Conservation (phyloP, 441 rosid species). For the Melastoma candidum region DNA sequence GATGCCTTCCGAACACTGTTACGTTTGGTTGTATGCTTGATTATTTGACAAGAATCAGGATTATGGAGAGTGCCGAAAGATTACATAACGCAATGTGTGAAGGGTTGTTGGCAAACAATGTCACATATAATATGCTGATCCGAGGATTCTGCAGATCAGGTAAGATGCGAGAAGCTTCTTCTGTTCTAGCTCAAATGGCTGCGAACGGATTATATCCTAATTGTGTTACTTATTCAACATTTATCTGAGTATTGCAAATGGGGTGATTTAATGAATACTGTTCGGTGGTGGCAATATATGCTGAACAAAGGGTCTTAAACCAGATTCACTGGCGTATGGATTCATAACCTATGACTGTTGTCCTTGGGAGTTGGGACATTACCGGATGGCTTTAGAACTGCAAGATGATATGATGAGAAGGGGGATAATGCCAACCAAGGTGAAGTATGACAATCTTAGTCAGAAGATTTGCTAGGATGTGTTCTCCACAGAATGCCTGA, state of each 20-base stretch:
- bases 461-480: conserved; percentile 7
- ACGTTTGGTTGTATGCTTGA: conserved; percentile 79
- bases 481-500: no score
- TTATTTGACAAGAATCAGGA: conserved; percentile 48
- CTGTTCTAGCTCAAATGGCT: conserved; percentile 47
- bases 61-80: conserved; percentile 56
- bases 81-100: conserved; percentile 58
- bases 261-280: conserved; percentile 47
- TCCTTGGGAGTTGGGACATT: conserved; percentile 32
- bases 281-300: conserved; percentile 66
- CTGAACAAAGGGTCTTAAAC: conserved; percentile 44
- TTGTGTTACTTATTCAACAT: conserved; percentile 75
- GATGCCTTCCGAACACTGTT: conserved; percentile 53
- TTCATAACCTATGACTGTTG: conserved; percentile 64
- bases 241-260: conserved; percentile 57
- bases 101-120: conserved; percentile 56
- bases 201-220: conserved; percentile 50
- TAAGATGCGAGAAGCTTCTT: conserved; percentile 49
- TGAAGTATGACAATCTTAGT: conserved; percentile 16
- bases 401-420: conserved; percentile 63
- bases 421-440: conserved; percentile 33
- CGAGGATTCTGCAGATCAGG: conserved; percentile 75
- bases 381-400: conserved; percentile 50
- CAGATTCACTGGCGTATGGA: conserved; percentile 62
- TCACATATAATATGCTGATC: conserved; percentile 64